phyloP scores from a whole-genome alignment of 2,329 filamentous ascomycete genomes.

The Claviceps pazoutovae region DNA sequence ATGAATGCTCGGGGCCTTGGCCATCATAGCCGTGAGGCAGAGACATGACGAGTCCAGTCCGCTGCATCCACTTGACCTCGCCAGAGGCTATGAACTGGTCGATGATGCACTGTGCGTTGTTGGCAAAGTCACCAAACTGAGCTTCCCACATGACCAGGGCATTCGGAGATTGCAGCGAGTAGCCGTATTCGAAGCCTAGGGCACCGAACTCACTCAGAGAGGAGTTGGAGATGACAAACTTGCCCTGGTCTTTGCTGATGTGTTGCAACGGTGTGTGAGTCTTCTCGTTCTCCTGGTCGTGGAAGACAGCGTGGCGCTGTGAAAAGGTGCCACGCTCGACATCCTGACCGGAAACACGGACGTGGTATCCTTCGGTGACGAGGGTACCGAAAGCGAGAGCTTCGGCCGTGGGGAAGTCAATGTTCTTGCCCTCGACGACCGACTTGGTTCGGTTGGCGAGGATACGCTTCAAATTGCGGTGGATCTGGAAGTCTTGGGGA shows the following conservation, averaged over 20 bases:
- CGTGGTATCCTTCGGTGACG: conserved; percentile 86
- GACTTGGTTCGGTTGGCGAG: conserved; percentile 80
- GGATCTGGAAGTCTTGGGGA: conserved; percentile 76
- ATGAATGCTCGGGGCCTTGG: conserved; percentile 96
- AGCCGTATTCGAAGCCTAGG: conserved; percentile 96
- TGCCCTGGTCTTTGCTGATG: conserved; percentile 79
- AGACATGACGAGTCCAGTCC: conserved; percentile 90
- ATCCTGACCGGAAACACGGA: conserved; percentile 95
- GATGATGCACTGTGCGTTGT: conserved; percentile 97
- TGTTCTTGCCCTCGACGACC: conserved; percentile 79
- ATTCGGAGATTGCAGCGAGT: conserved; percentile 92
- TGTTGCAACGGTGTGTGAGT: conserved; percentile 90
- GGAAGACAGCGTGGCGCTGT: conserved; percentile 90
- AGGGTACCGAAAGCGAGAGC: conserved; percentile 88
- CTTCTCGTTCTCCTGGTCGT: conserved; percentile 88
- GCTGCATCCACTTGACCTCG: conserved; percentile 97
- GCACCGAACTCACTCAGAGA: conserved; percentile 58
- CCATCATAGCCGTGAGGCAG: conserved; percentile 96
- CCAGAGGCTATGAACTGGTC: conserved; percentile 98
- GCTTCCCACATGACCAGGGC: conserved; percentile 99
- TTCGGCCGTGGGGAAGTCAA: conserved; percentile 96
- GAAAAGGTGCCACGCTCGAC: conserved; percentile 99
- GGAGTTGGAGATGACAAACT: conserved; percentile 94
- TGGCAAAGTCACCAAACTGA: conserved; percentile 98
- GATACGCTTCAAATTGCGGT: conserved; percentile 96